These are phyloP conservation scores for Termitomyces sp. DNA, from an alignment of 1,284 basidiomycete genomes.

Conservation along the genomic window DNA sequence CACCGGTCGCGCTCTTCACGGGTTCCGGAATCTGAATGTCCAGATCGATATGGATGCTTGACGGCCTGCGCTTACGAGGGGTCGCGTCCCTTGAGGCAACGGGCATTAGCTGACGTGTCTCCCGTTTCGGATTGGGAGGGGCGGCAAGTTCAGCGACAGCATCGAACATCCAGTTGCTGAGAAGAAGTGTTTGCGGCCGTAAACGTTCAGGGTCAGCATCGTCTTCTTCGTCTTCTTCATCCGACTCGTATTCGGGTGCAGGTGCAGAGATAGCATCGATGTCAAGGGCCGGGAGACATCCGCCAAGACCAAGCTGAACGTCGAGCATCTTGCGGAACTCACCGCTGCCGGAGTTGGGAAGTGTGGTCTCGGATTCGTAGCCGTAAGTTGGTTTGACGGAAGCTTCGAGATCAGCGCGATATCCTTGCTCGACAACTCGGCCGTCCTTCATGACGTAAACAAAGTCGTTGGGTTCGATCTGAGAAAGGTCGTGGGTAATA, in stretches of 20 bases:
- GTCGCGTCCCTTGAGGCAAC: neutral
- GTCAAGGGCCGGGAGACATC: slow-evolving; percentile 40
- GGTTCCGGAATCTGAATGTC: slow-evolving; percentile 12
- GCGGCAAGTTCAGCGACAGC: slow-evolving; percentile 62
- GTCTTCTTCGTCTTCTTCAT: slow-evolving; percentile 7
- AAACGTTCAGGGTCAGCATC: slow-evolving; percentile 29
- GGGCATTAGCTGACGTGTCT: slow-evolving; percentile 11
- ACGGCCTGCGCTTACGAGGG: slow-evolving; percentile 27
- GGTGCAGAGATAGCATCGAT: slow-evolving; percentile 25
- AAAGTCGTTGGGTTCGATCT: slow-evolving; percentile 77
- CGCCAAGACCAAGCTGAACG: slow-evolving; percentile 45
- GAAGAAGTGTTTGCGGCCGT: slow-evolving; percentile 26
- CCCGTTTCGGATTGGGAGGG: slow-evolving; percentile 10
- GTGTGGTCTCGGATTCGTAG: neutral
- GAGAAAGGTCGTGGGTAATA: slow-evolving; percentile 93
- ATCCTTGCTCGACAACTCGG: slow-evolving; percentile 84
- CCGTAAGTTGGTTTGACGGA: neutral
- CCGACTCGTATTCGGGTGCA: slow-evolving; percentile 16
- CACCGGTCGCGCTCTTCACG: slow-evolving; percentile 19
- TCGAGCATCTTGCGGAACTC: slow-evolving; percentile 57
- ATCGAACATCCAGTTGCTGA: slow-evolving; percentile 77
- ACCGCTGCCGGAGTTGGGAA: slow-evolving; percentile 34
- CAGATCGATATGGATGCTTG: slow-evolving; percentile 30
- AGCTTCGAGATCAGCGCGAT: slow-evolving; percentile 43
- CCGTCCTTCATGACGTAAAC: slow-evolving; percentile 90